phyloP scores from a whole-genome alignment of 2,329 filamentous ascomycete genomes.

The Penicillium sp. region DNA sequence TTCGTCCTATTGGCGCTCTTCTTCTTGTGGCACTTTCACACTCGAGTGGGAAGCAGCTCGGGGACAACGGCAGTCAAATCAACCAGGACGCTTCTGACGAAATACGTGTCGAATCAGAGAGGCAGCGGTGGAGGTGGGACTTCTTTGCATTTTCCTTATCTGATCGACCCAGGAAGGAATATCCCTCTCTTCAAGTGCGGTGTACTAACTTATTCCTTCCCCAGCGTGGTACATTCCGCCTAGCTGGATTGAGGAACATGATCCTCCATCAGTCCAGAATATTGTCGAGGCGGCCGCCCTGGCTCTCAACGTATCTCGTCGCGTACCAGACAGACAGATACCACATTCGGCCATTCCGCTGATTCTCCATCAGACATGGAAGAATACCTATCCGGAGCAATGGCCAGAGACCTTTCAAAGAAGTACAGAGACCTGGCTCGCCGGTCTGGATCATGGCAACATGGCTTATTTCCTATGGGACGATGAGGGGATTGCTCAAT shows the following conservation, averaged over 20 bases:
- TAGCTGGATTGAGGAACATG: neutral
- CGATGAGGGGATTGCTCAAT: neutral
- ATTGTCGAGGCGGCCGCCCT: neutral
- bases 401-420: conserved; percentile 1
- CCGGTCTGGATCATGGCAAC: neutral
- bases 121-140: neutral
- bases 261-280: neutral
- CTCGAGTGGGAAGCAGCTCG: too few species aligned
- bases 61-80: neutral
- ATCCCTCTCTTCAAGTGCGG: too few species aligned
- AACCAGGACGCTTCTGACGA: neutral
- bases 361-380: conserved; percentile 4
- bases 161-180: too few species aligned
- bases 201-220: neutral
- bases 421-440: neutral
- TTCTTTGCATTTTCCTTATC: too few species aligned
- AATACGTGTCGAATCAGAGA: neutral
- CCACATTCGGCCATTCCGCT: neutral
- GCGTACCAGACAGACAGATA: neutral
- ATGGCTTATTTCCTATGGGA: conserved; percentile 2
- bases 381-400: neutral
- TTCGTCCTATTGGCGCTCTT: neutral
- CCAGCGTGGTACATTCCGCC: neutral
- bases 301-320: neutral
- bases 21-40: neutral